Conservation (phyloP, 179 eudicot species). For the Actinidia arguta region DNA sequence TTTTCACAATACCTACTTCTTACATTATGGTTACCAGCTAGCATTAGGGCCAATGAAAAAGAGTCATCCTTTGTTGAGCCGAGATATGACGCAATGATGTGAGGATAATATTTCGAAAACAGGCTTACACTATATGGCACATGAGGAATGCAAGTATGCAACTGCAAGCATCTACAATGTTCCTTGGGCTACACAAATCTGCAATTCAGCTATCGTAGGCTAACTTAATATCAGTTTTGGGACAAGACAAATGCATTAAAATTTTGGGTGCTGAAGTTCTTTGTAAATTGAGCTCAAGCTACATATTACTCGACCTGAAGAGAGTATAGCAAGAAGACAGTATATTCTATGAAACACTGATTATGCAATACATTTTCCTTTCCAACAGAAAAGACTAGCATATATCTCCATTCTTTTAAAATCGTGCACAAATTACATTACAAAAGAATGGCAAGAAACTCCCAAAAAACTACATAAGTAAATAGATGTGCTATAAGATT, state of each 20-base stretch:
- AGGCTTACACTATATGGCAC: not conserved
- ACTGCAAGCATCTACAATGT: not conserved
- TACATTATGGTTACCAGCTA: not conserved
- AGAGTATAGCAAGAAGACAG: not conserved
- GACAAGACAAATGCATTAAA: not conserved
- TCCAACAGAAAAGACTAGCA: not conserved
- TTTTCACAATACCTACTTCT: not conserved
- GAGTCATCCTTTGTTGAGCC: not conserved
- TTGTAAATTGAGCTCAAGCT: not conserved
- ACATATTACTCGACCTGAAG: not conserved
- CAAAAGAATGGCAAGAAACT: not conserved
- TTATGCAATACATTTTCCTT: not conserved
- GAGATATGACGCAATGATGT: not conserved
- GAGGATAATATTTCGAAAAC: not conserved
- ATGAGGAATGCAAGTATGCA: not conserved
- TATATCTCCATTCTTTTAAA: not conserved
- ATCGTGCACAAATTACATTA: not conserved
- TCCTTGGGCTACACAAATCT: not conserved
- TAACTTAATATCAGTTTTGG: not conserved
- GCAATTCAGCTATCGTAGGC: not conserved
- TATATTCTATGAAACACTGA: not conserved
- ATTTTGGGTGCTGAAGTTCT: slow-evolving; percentile 10
- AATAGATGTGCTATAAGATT: not conserved
- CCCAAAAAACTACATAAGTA: not conserved
- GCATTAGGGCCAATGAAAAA: too few relatives aligned